phyloP scores from a whole-genome alignment of 2,329 filamentous ascomycete genomes.

The Blastomyces parvus region DNA sequence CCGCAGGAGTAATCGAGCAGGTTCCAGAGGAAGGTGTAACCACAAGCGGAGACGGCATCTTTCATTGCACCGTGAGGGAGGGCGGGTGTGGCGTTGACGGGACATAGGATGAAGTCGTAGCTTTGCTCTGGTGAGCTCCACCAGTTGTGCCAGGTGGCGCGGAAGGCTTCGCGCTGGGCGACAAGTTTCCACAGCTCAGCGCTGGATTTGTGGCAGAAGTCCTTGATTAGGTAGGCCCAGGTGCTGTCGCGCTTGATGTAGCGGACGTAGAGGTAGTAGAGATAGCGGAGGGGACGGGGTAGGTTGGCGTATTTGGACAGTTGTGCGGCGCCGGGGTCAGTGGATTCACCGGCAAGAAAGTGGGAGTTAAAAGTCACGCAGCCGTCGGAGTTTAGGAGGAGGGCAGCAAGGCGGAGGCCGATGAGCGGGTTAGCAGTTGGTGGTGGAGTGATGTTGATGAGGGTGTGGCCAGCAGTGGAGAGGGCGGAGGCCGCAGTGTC shows the following conservation, averaged over 20 bases:
- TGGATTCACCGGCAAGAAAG: slow-evolving; percentile 66
- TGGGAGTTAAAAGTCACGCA: slow-evolving; percentile 69
- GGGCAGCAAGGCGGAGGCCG: slow-evolving; percentile 64
- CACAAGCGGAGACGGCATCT: slow-evolving; percentile 74
- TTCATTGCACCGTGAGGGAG: slow-evolving; percentile 80
- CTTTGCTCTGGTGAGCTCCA: slow-evolving; percentile 61
- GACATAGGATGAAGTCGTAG: slow-evolving; percentile 70
- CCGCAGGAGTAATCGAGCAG: slow-evolving; percentile 81
- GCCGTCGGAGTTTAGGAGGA: slow-evolving; percentile 77
- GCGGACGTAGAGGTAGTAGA: slow-evolving; percentile 85
- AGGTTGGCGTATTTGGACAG: slow-evolving; percentile 66
- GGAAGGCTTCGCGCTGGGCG: slow-evolving; percentile 64
- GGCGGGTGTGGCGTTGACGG: slow-evolving; percentile 84
- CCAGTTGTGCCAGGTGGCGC: slow-evolving; percentile 72
- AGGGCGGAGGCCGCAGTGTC: slow-evolving; percentile 62
- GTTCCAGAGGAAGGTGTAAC: slow-evolving; percentile 92
- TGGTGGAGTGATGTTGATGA: slow-evolving; percentile 57
- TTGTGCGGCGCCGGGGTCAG: slow-evolving; percentile 66
- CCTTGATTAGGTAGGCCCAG: slow-evolving; percentile 66
- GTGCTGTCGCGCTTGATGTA: slow-evolving; percentile 66
- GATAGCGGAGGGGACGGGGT: slow-evolving; percentile 63
- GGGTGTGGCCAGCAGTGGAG: slow-evolving; percentile 61
- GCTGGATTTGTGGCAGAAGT: slow-evolving; percentile 64
- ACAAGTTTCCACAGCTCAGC: slow-evolving; percentile 78
- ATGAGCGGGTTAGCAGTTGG: slow-evolving; percentile 66